Base-by-base conservation (phyloP, 371 early-diverging fungal genomes). In the Mucor irregularis region DNA sequence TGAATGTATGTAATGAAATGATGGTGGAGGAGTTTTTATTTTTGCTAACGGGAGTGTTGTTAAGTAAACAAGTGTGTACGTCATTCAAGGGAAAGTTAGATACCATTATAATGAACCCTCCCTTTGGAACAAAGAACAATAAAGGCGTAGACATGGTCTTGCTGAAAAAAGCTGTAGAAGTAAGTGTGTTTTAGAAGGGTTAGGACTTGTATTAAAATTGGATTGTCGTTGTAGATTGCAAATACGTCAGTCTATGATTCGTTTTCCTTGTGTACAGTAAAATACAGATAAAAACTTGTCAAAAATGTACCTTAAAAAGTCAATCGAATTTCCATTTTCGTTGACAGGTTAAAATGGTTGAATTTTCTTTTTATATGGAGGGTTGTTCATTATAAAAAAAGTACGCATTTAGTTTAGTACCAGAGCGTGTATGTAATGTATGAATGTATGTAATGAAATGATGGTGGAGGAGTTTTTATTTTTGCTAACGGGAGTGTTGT, bases 101-200 rank as follows among this genome's bases (percentile, higher is more conserved):
- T 68, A 91, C 91, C 1, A 84, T 92, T 39, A 67, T 92, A 21
- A 89, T 91, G 87, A 92, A 92, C 64, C 93, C 93, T 53, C 93
- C 93, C 1, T 92, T 91, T 69, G 92, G 92, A 9, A 92, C 92
- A 10, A 91, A 90, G 56, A 64, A 55, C 28, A 87, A 85, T 58
- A 79, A 80, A 49, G 93, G 93, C 10, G 82, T 90, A 21, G 93
- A 93, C 57, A 83, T 89, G 78, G 68, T 84, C 21, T 86, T 93
- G 53, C 67, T 93, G 45, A 85, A 89, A 62, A 83, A 85, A 26
- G 93, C 85, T 1, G 68, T 85, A 52, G 85, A 85, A 61, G 87
- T 85, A 68, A 61, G 69, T 14, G 14, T 0, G 7, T 28, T 1
- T n/a, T 5, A 40, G 13, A 52, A 39, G 40, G 9, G 42, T 30